Base-by-base conservation (phyloP, 1,139 yeast genomes). In the Debaryomyces udenii region DNA sequence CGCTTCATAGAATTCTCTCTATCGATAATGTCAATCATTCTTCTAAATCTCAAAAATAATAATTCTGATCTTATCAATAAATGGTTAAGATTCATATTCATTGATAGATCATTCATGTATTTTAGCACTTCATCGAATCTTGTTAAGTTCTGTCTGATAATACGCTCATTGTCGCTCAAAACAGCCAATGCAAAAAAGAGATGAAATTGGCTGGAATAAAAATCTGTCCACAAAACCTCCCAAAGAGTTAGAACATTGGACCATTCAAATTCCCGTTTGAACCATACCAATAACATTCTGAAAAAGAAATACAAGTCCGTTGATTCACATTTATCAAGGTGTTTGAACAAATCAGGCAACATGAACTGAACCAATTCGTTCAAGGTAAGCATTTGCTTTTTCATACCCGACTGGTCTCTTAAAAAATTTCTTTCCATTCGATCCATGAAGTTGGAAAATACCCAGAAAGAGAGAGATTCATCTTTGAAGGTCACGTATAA, bases 261-360 rank as follows among this genome's bases (percentile, higher is more conserved):
- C 79, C 94, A 89, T 29, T 76, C 78, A 48, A 94, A 84, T 59
- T 93, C 99, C 39, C 99, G 80, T 60, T 94, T 93, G 61, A 80
- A 94, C 96, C 97, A 90, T 3, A 93, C 97, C 32, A 93, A 69
- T 13, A 93, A 68, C 98, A 93, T 91, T 45, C 99, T 71, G 70
- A 94, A 93, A 55, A 91, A 90, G 73, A 93, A 93, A 61, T 93
- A 93, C 45, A 94, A 74, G 57, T 93, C 93, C 23, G 84, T 86
- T 1, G 96, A 84, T 53, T 91, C 97, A 56, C 96, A 90, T 56
- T 81, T 81, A 40, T 81, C 93, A 48, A 93, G 70, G 61, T 94
- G 99, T 30, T 80, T 73, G 60, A 86, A 90, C 40, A 93, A 68
- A 41, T 82, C 77, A 1, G 99, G 99, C 32, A 90, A 67, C 94